Base-by-base conservation (phyloP, 2,329 filamentous ascomycete genomes). In the Thelonectria blattea region DNA sequence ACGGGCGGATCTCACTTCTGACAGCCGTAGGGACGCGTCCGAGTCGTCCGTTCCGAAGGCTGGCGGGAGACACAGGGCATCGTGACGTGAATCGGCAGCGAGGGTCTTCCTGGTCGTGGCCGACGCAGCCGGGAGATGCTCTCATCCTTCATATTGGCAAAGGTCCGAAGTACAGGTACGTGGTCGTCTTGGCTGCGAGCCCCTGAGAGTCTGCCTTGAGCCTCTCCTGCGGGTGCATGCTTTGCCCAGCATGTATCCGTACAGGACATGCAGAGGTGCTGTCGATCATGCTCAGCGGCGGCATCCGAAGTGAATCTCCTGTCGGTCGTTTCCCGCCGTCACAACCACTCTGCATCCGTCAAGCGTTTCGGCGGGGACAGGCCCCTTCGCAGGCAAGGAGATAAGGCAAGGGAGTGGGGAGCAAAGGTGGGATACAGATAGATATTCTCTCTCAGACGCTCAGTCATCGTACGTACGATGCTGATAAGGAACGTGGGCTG, bases 381-480 rank as follows among this genome's bases (percentile, higher is more conserved):
- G 12, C 34, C 34, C 11, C 34, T 37, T 37, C 49, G 39, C 49
- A 50, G 47, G 17, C 22, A 27, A 30, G 48, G 43, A 58, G 57
- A 60, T 60, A 60, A 60, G 57, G 52, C 57, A 43, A 42, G 37
- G 45, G 51, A 39, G 57, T 60, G 57, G 57, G 41, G 57, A 60
- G 47, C 20, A 20, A 10, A 24, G 9, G 18, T 48, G 52, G 52
- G 51, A 53, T 46, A 37, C 41, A 8, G n/a, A n/a, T 17, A 32
- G 51, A 52, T 42, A 46, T 30, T 30, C 27, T 24, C 22, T 24
- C 22, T 24, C 22, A 24, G 22, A 24, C 22, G 3, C 22, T 30
- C n/a, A 43, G n/a, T 43, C 18, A 37, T 37, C 34, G 34, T 37
- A 37, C 34, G 34, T 37, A 37, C 34, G 48, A 46, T 22, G 30